phyloP scores from a whole-genome alignment of 345 rosid species.

The Eucalyptus tenuipes region DNA sequence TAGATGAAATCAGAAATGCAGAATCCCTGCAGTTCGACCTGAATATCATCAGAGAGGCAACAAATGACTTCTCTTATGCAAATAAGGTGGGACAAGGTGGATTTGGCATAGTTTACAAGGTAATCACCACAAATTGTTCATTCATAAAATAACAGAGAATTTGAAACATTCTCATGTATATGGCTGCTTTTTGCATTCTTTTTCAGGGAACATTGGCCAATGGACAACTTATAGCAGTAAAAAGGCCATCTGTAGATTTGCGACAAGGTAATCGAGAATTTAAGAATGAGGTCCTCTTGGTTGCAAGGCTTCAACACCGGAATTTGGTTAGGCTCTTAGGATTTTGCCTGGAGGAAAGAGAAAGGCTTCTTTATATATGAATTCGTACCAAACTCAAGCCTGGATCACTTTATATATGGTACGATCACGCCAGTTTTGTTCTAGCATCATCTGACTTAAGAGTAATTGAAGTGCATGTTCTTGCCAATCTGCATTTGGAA shows the following conservation, averaged over 20 bases:
- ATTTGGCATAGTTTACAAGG: neutral
- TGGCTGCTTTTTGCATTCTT: neutral
- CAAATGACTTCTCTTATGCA: conserved; percentile 6
- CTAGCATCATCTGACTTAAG: neutral
- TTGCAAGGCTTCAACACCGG: neutral
- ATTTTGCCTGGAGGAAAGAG: neutral
- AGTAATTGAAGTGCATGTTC: neutral
- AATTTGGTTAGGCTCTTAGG: neutral
- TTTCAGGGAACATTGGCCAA: neutral
- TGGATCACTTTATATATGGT: neutral
- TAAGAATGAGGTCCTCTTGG: neutral
- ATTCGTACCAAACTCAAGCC: neutral
- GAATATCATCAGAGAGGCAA: conserved; percentile 2
- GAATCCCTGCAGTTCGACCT: neutral
- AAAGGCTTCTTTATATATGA: neutral
- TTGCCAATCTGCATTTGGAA: neutral
- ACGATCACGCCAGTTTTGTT: neutral
- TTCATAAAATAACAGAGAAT: neutral
- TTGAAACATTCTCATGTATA: neutral
- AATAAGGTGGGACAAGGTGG: conserved; percentile 8
- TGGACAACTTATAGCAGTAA: neutral
- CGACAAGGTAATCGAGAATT: neutral
- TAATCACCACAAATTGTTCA: neutral
- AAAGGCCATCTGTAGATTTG: neutral
- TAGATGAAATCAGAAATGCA: neutral